Conservation (phyloP, 1,139 yeast species). For the Hyphopichia fennica region DNA sequence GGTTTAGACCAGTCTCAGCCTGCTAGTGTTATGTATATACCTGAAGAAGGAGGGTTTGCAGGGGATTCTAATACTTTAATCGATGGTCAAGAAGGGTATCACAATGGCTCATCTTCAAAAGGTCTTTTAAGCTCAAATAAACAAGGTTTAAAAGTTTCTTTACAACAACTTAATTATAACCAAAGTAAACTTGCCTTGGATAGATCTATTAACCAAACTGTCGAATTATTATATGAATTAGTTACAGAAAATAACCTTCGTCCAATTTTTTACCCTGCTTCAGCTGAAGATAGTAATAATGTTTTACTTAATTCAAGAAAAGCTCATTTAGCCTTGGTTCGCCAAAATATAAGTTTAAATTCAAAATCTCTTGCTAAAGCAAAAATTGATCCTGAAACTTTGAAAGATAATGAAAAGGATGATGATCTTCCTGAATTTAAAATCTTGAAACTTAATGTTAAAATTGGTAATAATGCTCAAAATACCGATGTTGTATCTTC, state of each 20-base stretch:
- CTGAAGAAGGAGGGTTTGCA: slow-evolving; percentile 27
- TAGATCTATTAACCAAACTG: slow-evolving; percentile 58
- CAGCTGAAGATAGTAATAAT: slow-evolving; percentile 31
- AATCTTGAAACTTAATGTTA: slow-evolving; percentile 63
- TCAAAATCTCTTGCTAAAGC: slow-evolving; percentile 31
- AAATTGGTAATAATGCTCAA: slow-evolving; percentile 49
- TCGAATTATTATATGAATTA: slow-evolving; percentile 54
- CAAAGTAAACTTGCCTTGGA: slow-evolving; percentile 64
- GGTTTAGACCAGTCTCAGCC: slow-evolving; percentile 18
- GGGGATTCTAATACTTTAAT: slow-evolving; percentile 27
- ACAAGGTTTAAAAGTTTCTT: slow-evolving; percentile 39
- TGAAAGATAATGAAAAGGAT: slow-evolving; percentile 13
- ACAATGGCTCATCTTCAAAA: slow-evolving; percentile 16
- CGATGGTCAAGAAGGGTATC: slow-evolving; percentile 27
- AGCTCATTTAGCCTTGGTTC: slow-evolving; percentile 51
- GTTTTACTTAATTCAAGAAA: slow-evolving; percentile 44
- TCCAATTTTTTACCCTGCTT: slow-evolving; percentile 68
- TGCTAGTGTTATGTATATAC: slow-evolving; percentile 31
- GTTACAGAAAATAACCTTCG: slow-evolving; percentile 55
- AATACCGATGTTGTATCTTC: slow-evolving; percentile 43
- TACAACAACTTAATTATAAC: slow-evolving; percentile 70
- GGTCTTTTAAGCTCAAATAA: slow-evolving; percentile 2
- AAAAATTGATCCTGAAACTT: slow-evolving; percentile 14
- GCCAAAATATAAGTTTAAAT: slow-evolving; percentile 39
- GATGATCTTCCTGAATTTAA: slow-evolving; percentile 46